Evolutionary conservation across 805 yeast genomes (phyloP).

Genomic region (Candida adriatica): DNA sequence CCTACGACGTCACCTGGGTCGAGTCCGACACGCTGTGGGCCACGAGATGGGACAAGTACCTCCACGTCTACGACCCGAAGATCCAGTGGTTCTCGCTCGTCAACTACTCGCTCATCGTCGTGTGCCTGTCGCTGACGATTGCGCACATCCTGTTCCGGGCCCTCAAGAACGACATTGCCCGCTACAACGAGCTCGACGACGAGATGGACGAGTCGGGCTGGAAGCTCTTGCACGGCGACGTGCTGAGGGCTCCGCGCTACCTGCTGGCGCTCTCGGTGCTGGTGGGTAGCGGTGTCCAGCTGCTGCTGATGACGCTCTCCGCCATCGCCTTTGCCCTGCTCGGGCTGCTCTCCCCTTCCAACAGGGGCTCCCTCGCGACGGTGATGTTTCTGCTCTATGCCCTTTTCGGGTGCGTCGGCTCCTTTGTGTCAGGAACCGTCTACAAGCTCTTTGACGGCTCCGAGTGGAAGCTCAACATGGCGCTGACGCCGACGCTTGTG

Average conservation of each 20-base stretch:
- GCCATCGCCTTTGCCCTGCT: constrained; percentile 78
- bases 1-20: constrained; percentile 76
- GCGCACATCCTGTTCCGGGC: constrained; percentile 74
- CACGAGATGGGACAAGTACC: constrained; percentile 96
- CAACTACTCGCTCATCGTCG: constrained; percentile 77
- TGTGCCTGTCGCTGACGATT: constrained; percentile 69
- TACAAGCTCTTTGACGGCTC: constrained; percentile 91
- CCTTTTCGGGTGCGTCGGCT: constrained; percentile 72
- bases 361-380: constrained; percentile 89
- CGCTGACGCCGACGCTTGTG: constrained; percentile 74
- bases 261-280: constrained; percentile 69
- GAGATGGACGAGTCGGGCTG: constrained; percentile 93
- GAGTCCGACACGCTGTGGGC: constrained; percentile 85
- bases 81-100: constrained; percentile 94
- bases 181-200: constrained; percentile 84
- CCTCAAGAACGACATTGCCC: constrained; percentile 74
- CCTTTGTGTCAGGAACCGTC: constrained; percentile 77
- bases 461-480: constrained; percentile 80
- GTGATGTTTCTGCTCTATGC: constrained; percentile 83
- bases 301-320: constrained; percentile 65
- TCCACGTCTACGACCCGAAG: constrained; percentile 85
- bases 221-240: constrained; percentile 94
- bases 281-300: constrained; percentile 84
- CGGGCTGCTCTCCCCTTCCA: constrained; percentile 89
- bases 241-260: constrained; percentile 75